Evolutionary conservation across 352 stramenopile species (phyloP), one percentile per base, ranked within the genome.

Genomic region (Phytophthora ramorum): DNA sequence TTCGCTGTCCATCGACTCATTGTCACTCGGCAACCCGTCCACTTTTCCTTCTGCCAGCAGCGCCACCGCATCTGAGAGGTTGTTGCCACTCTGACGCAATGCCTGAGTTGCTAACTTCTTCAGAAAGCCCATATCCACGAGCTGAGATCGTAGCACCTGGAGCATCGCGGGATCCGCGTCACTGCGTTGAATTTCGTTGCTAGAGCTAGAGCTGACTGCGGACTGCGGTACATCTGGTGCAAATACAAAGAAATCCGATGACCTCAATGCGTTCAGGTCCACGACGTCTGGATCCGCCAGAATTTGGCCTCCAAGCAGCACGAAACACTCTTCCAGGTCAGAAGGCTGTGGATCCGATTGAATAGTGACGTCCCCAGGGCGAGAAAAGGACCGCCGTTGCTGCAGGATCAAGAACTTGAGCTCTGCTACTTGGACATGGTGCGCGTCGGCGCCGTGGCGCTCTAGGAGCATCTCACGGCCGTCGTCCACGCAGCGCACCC

Each of bases 81-180:
- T 81, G 0, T 70, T 59, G 8, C n/a, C 16, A 4, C 66, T 65
- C 10, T 75, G 46, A 34, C 56, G 20, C 38, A 89, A 62, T 17
- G 77, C 79, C 2, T 54, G 44, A 12, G 52, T 46, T 9, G 75
- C 77, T 22, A 79, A 64, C 1, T 66, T 58, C 3, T 22, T 10
- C 4, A 46, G 53, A 48, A 92, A 92, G 0, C 83, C 83, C 81
- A 92, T 92, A n/a, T 79, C 79, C 32, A 85, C 56, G n/a, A 90
- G 62, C 62, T 89, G 83, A 65, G 57, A 43, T 22, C 30, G 59
- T 26, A 59, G 46, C 26, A 61, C 14, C 14, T 73, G 28, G 13
- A 61, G 50, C 16, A 30, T 72, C 9, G 48, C 52, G 7, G 43
- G 41, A 60, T 69, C 51, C 19, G 17, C 22, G 45, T 47, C 34